Evolutionary conservation across 805 yeast genomes (phyloP).

Genomic region (Lachancea kluyveri): DNA sequence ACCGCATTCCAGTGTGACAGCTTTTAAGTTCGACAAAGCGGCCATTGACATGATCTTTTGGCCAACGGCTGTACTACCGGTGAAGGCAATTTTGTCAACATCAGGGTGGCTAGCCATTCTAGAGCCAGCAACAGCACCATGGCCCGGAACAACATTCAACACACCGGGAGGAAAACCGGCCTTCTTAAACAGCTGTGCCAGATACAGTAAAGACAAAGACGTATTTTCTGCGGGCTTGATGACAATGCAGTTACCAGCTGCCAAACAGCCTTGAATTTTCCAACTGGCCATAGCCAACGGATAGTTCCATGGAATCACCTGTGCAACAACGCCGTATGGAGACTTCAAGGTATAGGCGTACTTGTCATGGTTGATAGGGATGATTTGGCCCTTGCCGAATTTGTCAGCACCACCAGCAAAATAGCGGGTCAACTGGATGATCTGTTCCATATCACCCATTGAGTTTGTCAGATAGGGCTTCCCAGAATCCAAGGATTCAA

Average conservation of each 20-base stretch:
- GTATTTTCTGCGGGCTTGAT: constrained; percentile 41
- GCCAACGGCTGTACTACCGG: constrained; percentile 44
- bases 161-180: constrained; percentile 43
- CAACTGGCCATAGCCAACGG: constrained; percentile 42
- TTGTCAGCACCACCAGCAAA: constrained; percentile 69
- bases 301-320: constrained; percentile 44
- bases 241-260: constrained; percentile 39
- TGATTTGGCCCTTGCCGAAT: constrained; percentile 46
- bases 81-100: constrained; percentile 42
- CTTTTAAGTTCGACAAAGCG: constrained; percentile 33
- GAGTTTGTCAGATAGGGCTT: constrained; percentile 46
- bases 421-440: constrained; percentile 49
- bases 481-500: constrained; percentile 53
- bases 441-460: constrained; percentile 48
- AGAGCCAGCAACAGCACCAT: constrained; percentile 35
- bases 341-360: constrained; percentile 43
- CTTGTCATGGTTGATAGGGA: constrained; percentile 53
- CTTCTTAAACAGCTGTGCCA: constrained; percentile 34
- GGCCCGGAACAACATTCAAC: constrained; percentile 37
- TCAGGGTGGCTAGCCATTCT: constrained; percentile 36
- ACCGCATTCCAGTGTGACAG: constrained; percentile 40
- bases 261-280: constrained; percentile 48
- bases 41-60: constrained; percentile 34
- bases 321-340: constrained; percentile 44
- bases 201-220: constrained; percentile 36